These are phyloP conservation scores for Paratinospora sagittata DNA, from an alignment of 164 flowering plant species.

Conservation along the genomic window DNA sequence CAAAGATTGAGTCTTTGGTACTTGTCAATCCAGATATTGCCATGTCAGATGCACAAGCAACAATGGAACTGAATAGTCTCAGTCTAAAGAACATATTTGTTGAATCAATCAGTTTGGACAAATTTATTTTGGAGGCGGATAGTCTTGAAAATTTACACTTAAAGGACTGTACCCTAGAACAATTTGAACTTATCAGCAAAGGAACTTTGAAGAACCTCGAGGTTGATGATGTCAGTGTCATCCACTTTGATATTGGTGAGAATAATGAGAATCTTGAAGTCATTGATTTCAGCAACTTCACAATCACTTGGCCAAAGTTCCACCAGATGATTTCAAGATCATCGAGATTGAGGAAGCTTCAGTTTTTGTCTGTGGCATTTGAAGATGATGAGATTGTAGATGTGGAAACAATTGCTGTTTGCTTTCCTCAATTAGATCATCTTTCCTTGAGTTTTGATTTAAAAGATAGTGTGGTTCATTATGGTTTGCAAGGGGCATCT, in stretches of 20 bases:
- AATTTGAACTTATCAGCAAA: conserved; percentile 71
- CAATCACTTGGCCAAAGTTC: conserved; percentile 76
- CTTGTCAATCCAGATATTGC: conserved; percentile 75
- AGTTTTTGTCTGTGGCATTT: conserved; percentile 80
- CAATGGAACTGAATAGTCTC: conserved; percentile 62
- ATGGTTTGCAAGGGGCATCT: conserved; percentile 57
- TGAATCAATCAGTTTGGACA: conserved; percentile 76
- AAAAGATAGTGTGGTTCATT: conserved; percentile 52
- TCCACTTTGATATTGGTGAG: conserved; percentile 82
- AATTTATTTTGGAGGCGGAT: conserved; percentile 81
- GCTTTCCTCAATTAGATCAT: conserved; percentile 63
- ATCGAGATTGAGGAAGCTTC: conserved; percentile 59
- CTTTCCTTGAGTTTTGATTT: conserved; percentile 71
- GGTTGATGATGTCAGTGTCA: conserved; percentile 82
- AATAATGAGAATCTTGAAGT: conserved; percentile 65
- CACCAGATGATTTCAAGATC: conserved; percentile 76
- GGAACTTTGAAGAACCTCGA: conserved; percentile 56
- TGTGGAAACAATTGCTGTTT: conserved; percentile 59
- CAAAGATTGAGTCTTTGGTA: conserved; percentile 53
- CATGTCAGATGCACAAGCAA: conserved; percentile 72
- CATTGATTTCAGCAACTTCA: conserved; percentile 83
- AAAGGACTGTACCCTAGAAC: conserved; percentile 73
- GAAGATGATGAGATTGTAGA: conserved; percentile 80
- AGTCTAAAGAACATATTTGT: conserved; percentile 59
- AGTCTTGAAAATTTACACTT: conserved; percentile 59